Evolutionary conservation across 2,329 filamentous ascomycete species (phyloP).

Genomic region (Stemphylium lycopersici): DNA sequence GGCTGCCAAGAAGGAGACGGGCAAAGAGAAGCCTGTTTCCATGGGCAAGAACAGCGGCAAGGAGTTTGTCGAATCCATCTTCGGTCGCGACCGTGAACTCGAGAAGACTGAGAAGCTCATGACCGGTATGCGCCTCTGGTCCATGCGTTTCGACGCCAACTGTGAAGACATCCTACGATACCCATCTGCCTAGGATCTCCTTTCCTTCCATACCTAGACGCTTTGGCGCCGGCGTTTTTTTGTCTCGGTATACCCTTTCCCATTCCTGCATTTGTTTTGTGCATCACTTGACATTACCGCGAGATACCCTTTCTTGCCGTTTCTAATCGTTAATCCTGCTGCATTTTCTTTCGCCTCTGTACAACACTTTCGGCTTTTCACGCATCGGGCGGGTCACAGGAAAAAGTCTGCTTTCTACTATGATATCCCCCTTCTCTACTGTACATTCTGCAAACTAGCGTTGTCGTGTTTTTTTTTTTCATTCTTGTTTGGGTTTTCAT

Average conservation of each 20-base stretch:
- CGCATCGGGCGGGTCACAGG: constrained; percentile 47
- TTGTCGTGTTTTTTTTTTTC: constrained; percentile 16
- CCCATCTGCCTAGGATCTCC: constrained; percentile 48
- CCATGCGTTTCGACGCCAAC: constrained; percentile 93
- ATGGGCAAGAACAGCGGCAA: constrained; percentile 90
- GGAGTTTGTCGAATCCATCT: constrained; percentile 96
- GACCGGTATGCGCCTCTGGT: constrained; percentile 86
- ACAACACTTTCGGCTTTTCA: constrained; percentile 41
- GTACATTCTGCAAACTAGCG: constrained; percentile 26
- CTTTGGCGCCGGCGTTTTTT: constrained; percentile 36
- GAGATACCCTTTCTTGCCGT: constrained; percentile 50
- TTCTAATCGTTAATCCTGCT: constrained; percentile 47
- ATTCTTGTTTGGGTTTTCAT: constrained; percentile 11
- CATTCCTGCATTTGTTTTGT: constrained; percentile 25
- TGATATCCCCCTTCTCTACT: constrained; percentile 41
- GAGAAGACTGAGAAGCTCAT: constrained; percentile 92
- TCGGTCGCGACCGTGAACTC: constrained; percentile 87
- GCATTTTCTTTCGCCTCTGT: constrained; percentile 35
- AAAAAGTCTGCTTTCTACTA: constrained; percentile 45
- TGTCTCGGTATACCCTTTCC: constrained; percentile 27
- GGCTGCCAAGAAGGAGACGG: constrained; percentile 72
- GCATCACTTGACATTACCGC: constrained; percentile 42
- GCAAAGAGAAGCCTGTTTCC: constrained; percentile 66
- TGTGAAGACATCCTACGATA: constrained; percentile 82
- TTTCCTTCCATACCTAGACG: constrained; percentile 24